Percentiles rank a stretch among this genome's conserved stretches.
phyloP scores from a whole-genome alignment of 225 moss, liverwort and hornwort genomes.

The Pseudoscleropodium purum region DNA sequence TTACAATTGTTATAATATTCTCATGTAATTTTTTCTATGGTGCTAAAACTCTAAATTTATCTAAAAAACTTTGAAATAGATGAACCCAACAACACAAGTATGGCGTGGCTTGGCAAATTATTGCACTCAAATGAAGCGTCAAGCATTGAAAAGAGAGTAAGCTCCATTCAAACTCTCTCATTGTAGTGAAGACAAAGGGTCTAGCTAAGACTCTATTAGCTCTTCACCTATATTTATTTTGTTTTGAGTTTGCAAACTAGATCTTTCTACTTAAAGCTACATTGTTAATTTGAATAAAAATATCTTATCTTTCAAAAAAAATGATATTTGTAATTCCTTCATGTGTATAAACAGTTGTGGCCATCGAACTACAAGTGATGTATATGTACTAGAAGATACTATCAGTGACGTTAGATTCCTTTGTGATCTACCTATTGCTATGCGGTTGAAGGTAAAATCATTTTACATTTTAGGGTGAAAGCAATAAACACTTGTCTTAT shows the following conservation, averaged over 20 bases:
- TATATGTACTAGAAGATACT: conserved; percentile 54
- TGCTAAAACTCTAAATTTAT: background rate
- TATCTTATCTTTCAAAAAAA: background rate
- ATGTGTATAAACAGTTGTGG: background rate
- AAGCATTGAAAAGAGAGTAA: conserved; percentile 51
- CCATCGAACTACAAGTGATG: conserved; percentile 39
- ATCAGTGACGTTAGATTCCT: conserved; percentile 37
- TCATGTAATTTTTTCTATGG: background rate
- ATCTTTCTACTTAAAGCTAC: background rate
- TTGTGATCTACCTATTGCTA: conserved; percentile 58
- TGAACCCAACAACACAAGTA: background rate
- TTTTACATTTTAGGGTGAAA: background rate
- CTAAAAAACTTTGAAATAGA: background rate
- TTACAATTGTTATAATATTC: background rate
- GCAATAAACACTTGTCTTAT: background rate
- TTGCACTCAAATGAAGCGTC: conserved; percentile 48
- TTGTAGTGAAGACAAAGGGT: background rate
- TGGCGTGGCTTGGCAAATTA: conserved; percentile 72
- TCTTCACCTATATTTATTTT: background rate
- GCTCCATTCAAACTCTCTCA: background rate
- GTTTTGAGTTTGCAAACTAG: background rate
- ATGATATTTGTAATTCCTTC: background rate
- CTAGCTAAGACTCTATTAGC: too few species aligned
- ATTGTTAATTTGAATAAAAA: background rate
- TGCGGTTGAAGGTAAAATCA: conserved; percentile 40